These are phyloP conservation scores for Irpex rosettiformis DNA, from an alignment of 1,284 basidiomycete species.

Conservation along the genomic window DNA sequence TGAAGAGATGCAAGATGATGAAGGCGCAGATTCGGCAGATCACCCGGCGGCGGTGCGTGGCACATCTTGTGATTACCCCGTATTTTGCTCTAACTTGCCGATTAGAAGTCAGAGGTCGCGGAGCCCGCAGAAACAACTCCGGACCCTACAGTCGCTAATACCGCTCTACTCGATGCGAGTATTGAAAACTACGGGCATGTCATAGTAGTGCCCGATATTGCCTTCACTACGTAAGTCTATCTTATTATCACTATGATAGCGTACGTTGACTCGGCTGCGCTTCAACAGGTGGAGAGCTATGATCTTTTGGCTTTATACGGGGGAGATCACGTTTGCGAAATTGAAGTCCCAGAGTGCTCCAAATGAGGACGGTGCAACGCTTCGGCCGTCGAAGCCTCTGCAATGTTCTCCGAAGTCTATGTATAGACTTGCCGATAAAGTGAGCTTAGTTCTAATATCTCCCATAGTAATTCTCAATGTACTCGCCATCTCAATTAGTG, in stretches of 20 bases:
- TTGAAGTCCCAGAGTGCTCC: conserved; percentile 17
- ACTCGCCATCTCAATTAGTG: conserved; percentile 8
- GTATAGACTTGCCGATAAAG: conserved; percentile 16
- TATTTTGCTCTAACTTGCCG: no score
- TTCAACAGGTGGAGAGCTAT: conserved; percentile 20
- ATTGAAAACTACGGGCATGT: background rate
- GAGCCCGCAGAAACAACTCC: no score
- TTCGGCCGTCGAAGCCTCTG: background rate
- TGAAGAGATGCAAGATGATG: conserved; percentile 1
- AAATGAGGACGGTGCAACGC: background rate
- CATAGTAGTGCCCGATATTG: conserved; percentile 1
- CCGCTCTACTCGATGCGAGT: background rate
- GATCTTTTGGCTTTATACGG: conserved; percentile 20
- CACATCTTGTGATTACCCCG: no score
- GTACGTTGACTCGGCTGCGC: background rate
- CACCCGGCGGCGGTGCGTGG: no score
- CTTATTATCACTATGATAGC: background rate
- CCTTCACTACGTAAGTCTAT: conserved; percentile 7
- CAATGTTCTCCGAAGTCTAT: conserved; percentile 17
- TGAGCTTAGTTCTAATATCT: background rate
- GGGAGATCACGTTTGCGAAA: conserved; percentile 19
- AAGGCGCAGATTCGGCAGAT: background rate
- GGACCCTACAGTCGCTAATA: background rate
- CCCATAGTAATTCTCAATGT: no score
- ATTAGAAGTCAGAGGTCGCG: no score